Evolutionary conservation across 306 rosid genomes (phyloP).

Genomic region (Prunus mira): DNA sequence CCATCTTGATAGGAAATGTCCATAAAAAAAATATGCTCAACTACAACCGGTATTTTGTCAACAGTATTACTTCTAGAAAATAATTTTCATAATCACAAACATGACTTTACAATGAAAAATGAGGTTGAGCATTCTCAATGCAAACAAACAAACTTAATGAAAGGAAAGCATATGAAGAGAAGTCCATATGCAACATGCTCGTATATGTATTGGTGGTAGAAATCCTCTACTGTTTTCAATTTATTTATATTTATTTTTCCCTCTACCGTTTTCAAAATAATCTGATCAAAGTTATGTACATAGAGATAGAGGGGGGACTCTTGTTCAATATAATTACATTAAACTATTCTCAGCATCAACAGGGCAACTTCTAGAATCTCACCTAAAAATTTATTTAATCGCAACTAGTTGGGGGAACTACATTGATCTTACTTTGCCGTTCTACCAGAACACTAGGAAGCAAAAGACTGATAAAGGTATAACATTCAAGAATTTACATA

Average conservation of each 20-base stretch:
- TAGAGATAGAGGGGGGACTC: background rate
- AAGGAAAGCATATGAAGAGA: background rate
- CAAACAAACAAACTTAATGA: background rate
- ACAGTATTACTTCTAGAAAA: background rate
- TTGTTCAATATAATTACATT: background rate
- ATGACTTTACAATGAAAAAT: background rate
- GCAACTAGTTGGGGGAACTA: background rate
- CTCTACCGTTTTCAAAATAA: background rate
- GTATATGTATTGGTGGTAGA: background rate
- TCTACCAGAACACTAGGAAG: background rate
- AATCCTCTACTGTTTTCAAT: no score
- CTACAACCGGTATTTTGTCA: background rate
- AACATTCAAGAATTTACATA: no score
- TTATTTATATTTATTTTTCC: no score
- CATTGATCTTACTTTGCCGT: background rate
- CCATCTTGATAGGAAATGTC: no score
- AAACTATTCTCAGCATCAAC: no score
- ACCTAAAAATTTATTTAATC: background rate
- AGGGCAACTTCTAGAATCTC: background rate
- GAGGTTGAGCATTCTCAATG: background rate
- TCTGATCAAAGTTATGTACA: background rate
- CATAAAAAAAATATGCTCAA: background rate
- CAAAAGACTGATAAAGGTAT: no score
- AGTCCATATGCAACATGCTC: background rate
- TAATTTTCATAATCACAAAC: conserved; percentile 7